Base-by-base conservation (phyloP, 169 alveolate species). In the Eimeria tenella region DNA sequence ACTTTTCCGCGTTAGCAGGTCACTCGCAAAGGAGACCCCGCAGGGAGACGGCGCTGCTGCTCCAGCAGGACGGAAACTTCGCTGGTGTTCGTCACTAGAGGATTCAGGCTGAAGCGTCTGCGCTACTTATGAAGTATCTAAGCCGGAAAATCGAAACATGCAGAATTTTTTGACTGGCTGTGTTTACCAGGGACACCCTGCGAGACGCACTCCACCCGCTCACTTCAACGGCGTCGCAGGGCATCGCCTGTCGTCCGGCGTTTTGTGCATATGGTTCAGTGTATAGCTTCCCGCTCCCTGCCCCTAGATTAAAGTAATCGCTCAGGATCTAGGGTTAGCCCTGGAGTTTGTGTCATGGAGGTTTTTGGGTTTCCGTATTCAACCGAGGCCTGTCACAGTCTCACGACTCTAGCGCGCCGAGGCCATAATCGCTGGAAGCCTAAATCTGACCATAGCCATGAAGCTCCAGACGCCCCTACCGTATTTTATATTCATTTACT, bases 191-290 rank as follows among this genome's bases (percentile, higher is more conserved):
- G 9, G 82, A 15, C 17, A 71, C 82, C 82, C 25, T 55, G 82
- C 56, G 82, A 71, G 82, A 71, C 82, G 82, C 82, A 71, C 82
- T 71, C 56, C 79, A 42, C 42, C 82, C 58, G 82, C 56, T 71
- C 82, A 55, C 82, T 55, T 31, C 42, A 68, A 68, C 77, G 25
- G 52, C 82, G 82, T 11, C 56, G 56, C 82, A 23, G 82, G 82
- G 82, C 42, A 52, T 19, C 15, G 42, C 82, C 58, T 71, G 82
- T 31, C 9, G 25, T 19, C 82, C 6, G 21, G 52, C 8, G 15
- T 71, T 31, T 23, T 19, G 82, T n/a, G 11, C 13, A 19, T 71
- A 21, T 0, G 82, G 21, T 8, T 31, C 42, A 31, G 42, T 31
- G 42, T 31, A 6, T 25, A 31, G 23, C 82, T 21, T 21, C 82